Base-by-base conservation (phyloP, 2,329 filamentous ascomycete genomes). In the Colletotrichum tabaci region DNA sequence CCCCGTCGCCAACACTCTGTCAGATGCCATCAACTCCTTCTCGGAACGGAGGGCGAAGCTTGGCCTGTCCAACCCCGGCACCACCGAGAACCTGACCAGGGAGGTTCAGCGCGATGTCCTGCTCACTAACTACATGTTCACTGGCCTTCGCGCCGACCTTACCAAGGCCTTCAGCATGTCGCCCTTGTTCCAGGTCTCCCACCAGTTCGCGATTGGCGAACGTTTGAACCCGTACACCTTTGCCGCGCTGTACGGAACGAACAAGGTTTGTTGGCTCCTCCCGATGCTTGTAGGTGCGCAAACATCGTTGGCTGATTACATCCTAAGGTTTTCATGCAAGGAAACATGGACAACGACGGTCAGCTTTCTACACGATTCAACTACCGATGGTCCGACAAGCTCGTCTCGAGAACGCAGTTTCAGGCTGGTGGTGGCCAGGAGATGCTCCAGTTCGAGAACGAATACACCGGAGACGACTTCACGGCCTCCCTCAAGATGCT, bases 51-150 rank as follows among this genome's bases (percentile, higher is more conserved):
- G 96, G 87, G 93, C 92, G 77, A 93, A 93, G 84, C 89, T 99
- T 75, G 96, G 95, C 74, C 88, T 99, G 77, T 89, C 92, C 76
- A 98, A 98, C 84, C 96, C 96, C 50, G 96, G 96, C 78, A 95
- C 93, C 63, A 92, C 98, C 76, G 96, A 99, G 84, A 92, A 91
- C 80, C 92, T 98, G 82, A 90, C 93, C 77, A 92, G 93, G 82
- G 96, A 99, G 87, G 95, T 98, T 74, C 93, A 97, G 86, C 95
- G 95, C 84, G 95, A 98, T 89, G 95, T 98, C 77, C 92, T 98
- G 82, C 91, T 98, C 79, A 96, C 93, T 85, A 98, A 98, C 87
- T 93, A 94, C 83, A 97, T 96, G 91, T 98, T 99, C 87, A 93
- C 94, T 55, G 96, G 96, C 79, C 89, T 99, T 82, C 94, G 96